phyloP scores from a whole-genome alignment of 768 basidiomycete species.

The Fomitopsis pulvina region DNA sequence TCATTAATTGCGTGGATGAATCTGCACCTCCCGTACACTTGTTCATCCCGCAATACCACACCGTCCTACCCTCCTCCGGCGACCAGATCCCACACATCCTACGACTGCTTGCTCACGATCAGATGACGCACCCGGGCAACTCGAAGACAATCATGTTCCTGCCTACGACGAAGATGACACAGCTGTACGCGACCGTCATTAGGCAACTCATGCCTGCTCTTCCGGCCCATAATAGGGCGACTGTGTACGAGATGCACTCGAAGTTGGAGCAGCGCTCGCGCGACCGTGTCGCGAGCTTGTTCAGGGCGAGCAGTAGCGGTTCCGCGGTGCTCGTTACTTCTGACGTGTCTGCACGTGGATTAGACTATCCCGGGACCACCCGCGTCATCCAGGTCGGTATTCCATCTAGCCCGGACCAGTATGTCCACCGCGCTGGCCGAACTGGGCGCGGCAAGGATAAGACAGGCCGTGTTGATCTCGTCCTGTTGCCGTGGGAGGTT shows the following conservation, averaged over 20 bases:
- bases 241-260: slow-evolving; percentile 78
- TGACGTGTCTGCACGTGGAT: slow-evolving; percentile 83
- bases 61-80: slow-evolving; percentile 54
- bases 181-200: slow-evolving; percentile 63
- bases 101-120: slow-evolving; percentile 82
- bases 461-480: slow-evolving; percentile 67
- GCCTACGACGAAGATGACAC: slow-evolving; percentile 79
- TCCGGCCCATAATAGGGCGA: slow-evolving; percentile 45
- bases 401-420: slow-evolving; percentile 61
- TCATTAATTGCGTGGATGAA: slow-evolving; percentile 65
- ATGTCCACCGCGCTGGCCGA: slow-evolving; percentile 82
- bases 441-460: slow-evolving; percentile 62
- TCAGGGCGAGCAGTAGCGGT: slow-evolving; percentile 45
- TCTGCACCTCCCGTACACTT: slow-evolving; percentile 60
- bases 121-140: slow-evolving; percentile 55
- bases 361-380: slow-evolving; percentile 86
- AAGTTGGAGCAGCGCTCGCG: slow-evolving; percentile 58
- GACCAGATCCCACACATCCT: slow-evolving; percentile 77
- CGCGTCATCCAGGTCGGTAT: slow-evolving; percentile 89
- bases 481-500: slow-evolving; percentile 75
- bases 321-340: slow-evolving; percentile 73
- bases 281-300: slow-evolving; percentile 47
- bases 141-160: slow-evolving; percentile 83
- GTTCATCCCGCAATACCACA: slow-evolving; percentile 79
- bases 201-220: slow-evolving; percentile 40